A percentile compares a stretch with the other conserved stretches of the same genome.
Conservation (phyloP, 139 green algal species). For the Picochlorum sp. region DNA sequence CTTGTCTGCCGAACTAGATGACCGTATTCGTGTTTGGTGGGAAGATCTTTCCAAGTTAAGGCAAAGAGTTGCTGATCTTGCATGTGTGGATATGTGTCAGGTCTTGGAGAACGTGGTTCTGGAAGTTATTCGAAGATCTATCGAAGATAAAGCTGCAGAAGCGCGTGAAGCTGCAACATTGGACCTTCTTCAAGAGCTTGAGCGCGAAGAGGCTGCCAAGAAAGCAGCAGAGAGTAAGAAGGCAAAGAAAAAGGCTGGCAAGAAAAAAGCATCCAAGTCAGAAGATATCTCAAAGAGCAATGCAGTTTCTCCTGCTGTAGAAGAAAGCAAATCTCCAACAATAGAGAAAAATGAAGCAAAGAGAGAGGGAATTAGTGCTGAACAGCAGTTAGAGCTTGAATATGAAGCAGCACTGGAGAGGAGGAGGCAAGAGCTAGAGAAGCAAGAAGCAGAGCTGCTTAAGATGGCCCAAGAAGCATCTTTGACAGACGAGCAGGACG, state of each 20-base stretch:
- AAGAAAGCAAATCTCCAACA: neutral
- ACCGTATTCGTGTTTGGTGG: conserved; percentile 25
- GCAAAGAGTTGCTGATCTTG: conserved; percentile 19
- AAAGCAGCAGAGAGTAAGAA: conserved; percentile 23
- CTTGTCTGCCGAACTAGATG: conserved; percentile 40
- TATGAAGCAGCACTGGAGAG: conserved; percentile 56
- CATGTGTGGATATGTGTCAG: conserved; percentile 41
- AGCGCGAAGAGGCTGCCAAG: conserved; percentile 35
- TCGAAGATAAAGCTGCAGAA: conserved; percentile 36
- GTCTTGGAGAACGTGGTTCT: conserved; percentile 39
- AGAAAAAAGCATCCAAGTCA: conserved; percentile 25
- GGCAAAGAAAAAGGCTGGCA: conserved; percentile 25
- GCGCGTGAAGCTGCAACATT: conserved; percentile 41
- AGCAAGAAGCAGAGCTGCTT: conserved; percentile 43
- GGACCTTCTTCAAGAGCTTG: conserved; percentile 53
- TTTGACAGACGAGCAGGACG: conserved; percentile 1
- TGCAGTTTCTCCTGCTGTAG: neutral
- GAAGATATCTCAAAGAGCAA: conserved; percentile 2
- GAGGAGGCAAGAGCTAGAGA: conserved; percentile 44
- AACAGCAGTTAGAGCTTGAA: conserved; percentile 2
- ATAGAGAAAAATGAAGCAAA: neutral
- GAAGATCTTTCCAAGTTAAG: conserved; percentile 43
- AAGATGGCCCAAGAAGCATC: conserved; percentile 30
- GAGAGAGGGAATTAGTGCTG: neutral
- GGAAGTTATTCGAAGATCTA: conserved; percentile 27